Evolutionary conservation across 345 rosid genomes (phyloP).

Genomic region (Eucalyptus camaldulensis): DNA sequence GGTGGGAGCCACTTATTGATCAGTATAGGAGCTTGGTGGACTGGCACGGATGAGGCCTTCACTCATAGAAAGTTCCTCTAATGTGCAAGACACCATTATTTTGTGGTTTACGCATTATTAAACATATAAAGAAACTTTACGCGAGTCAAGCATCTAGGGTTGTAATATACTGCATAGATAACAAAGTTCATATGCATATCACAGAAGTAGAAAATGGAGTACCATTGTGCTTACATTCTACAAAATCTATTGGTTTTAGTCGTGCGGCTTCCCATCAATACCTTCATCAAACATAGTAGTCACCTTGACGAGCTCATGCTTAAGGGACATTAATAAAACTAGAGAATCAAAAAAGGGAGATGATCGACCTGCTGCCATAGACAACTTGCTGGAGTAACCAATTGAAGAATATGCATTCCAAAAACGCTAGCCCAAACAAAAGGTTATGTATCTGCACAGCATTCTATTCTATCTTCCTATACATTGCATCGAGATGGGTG

Average conservation of each 20-base stretch:
- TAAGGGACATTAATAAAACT: neutral
- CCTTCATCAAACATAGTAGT: neutral
- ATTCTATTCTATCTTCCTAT: neutral
- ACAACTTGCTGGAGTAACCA: neutral
- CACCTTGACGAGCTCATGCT: neutral
- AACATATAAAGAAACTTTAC: neutral
- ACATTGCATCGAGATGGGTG: neutral
- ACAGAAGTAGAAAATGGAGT: neutral
- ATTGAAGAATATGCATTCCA: neutral
- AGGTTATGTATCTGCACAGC: neutral
- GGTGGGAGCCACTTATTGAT: neutral
- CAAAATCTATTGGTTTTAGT: neutral
- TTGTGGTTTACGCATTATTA: neutral
- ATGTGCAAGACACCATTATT: neutral
- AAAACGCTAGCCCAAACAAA: neutral
- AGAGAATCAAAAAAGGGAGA: neutral
- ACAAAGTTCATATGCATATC: neutral
- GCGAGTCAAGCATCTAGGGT: neutral
- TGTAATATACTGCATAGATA: neutral
- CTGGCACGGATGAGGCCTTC: neutral
- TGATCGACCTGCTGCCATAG: neutral
- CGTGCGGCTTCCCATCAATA: neutral
- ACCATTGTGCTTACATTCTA: neutral
- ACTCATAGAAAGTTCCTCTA: neutral
- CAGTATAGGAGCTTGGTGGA: neutral